These are phyloP conservation scores for Apophysomyces ossiformis DNA, from an alignment of 371 early-diverging fungal genomes.

Conservation along the genomic window DNA sequence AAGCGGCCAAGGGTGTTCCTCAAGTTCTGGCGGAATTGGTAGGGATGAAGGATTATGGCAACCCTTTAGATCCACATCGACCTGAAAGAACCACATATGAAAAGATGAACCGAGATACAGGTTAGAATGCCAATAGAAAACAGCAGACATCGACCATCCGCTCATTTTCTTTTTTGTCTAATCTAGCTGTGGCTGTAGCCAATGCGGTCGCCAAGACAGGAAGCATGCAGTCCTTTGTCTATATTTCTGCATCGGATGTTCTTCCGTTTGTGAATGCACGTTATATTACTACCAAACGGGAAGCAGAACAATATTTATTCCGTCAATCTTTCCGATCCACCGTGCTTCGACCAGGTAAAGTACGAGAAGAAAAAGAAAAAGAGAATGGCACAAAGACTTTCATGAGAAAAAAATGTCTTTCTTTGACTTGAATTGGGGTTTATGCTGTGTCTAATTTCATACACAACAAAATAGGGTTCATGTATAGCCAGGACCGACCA, in stretches of 20 bases:
- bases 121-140: conserved; percentile 28
- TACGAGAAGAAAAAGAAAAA: background rate
- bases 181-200: conserved; percentile 56
- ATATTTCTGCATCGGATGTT: conserved; percentile 71
- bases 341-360: conserved; percentile 69
- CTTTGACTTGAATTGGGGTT: too few species aligned
- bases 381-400: too few species aligned
- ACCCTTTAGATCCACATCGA: conserved; percentile 41
- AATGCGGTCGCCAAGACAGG: conserved; percentile 50
- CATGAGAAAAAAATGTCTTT: too few species aligned
- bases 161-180: background rate
- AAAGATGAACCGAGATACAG: conserved; percentile 75
- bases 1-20: conserved; percentile 33
- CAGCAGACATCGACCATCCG: background rate
- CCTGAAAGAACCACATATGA: conserved; percentile 54
- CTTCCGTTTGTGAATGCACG: conserved; percentile 73
- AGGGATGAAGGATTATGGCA: conserved; percentile 48
- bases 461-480: conserved; percentile 43
- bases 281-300: conserved; percentile 78
- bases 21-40: conserved; percentile 27
- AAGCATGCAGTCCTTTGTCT: conserved; percentile 65
- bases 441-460: too few species aligned
- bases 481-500: conserved; percentile 66
- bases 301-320: conserved; percentile 67
- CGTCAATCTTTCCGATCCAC: conserved; percentile 60